These are phyloP conservation scores for Metrosideros polymorpha DNA, from an alignment of 441 rosid genomes.

Conservation along the genomic window DNA sequence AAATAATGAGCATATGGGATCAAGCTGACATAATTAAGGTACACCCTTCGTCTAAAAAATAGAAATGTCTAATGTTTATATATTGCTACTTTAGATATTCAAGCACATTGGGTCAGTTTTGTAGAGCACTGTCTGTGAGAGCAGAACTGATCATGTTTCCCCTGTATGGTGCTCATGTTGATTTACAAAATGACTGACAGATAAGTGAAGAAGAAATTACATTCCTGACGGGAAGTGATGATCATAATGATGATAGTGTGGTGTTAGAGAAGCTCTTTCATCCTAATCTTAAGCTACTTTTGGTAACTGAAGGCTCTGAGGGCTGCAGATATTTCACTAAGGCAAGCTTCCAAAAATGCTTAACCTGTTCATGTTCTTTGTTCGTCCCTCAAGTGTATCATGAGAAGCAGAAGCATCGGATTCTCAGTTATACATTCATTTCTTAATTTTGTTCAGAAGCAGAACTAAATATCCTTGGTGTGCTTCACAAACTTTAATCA, in stretches of 20 bases:
- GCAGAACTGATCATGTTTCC: neutral
- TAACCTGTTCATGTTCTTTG: neutral
- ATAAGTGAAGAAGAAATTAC: constrained; percentile 59
- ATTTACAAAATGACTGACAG: neutral
- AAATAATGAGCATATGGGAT: constrained; percentile 61
- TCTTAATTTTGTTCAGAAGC: neutral
- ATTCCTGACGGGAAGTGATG: constrained; percentile 36
- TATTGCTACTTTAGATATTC: neutral
- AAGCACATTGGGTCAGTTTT: neutral
- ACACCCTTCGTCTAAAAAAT: neutral
- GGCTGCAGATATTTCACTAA: constrained; percentile 68
- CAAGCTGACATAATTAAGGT: constrained; percentile 60
- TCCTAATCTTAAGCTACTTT: constrained; percentile 46
- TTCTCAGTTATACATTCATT: neutral
- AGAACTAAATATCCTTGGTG: neutral
- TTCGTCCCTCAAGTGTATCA: neutral
- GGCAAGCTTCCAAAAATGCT: constrained; percentile 10
- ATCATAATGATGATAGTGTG: constrained; percentile 46
- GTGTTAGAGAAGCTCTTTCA: constrained; percentile 30
- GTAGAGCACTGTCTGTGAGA: neutral
- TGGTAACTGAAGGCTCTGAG: constrained; percentile 64
- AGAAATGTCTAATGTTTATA: neutral
- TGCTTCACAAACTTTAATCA: neutral
- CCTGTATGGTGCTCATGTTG: neutral
- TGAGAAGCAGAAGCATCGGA: neutral